Conservation (phyloP, 805 yeast genomes). For the Saccharomycopsis sp. region DNA sequence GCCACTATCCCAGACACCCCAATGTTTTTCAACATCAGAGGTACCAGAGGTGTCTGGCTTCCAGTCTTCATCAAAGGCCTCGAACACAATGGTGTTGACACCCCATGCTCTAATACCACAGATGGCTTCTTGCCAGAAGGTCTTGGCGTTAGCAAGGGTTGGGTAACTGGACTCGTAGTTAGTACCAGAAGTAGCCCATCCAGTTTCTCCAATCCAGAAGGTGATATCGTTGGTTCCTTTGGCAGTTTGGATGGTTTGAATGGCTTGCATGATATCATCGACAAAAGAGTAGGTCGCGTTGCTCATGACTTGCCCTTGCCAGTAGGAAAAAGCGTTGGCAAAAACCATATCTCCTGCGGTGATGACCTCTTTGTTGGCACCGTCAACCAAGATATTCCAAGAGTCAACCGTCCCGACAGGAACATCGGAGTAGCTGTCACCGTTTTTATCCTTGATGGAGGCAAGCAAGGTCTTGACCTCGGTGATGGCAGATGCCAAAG, state of each 20-base stretch:
- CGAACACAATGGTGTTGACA: slow-evolving; percentile 83
- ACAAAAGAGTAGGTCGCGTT: slow-evolving; percentile 89
- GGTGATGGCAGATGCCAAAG: slow-evolving; percentile 61
- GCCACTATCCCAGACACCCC: slow-evolving; percentile 79
- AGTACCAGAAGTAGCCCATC: slow-evolving; percentile 91
- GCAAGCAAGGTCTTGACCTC: slow-evolving; percentile 54
- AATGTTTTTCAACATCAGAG: slow-evolving; percentile 81
- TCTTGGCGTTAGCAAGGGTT: slow-evolving; percentile 61
- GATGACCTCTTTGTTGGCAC: slow-evolving; percentile 61
- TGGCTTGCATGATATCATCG: slow-evolving; percentile 96
- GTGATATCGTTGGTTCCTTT: slow-evolving; percentile 83
- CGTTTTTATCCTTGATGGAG: slow-evolving; percentile 68
- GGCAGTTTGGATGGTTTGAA: slow-evolving; percentile 76
- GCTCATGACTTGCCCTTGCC: slow-evolving; percentile 90
- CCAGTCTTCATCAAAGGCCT: slow-evolving; percentile 95
- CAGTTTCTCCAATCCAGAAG: slow-evolving; percentile 97
- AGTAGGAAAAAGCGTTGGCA: slow-evolving; percentile 96
- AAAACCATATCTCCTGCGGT: slow-evolving; percentile 77
- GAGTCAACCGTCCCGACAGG: slow-evolving; percentile 95
- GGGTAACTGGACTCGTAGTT: slow-evolving; percentile 54
- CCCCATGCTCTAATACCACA: slow-evolving; percentile 97
- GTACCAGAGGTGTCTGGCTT: slow-evolving; percentile 88
- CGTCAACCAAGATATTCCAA: slow-evolving; percentile 88
- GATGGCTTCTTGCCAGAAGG: slow-evolving; percentile 81
- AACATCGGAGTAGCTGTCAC: slow-evolving; percentile 61